Conservation (phyloP, 331 rosid species). For the Arachis monticola region DNA sequence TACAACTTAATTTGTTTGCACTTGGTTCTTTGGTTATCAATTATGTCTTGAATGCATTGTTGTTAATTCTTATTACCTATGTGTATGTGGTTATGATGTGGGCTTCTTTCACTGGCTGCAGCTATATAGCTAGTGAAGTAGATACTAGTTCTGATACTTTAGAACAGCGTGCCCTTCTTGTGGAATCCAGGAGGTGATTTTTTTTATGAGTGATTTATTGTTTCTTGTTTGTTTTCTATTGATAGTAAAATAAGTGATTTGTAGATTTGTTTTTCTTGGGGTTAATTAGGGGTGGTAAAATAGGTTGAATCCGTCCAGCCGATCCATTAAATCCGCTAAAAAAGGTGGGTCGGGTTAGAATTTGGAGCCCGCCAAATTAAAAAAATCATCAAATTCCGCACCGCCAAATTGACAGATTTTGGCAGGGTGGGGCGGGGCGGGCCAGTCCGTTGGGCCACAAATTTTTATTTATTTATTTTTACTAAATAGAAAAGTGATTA, state of each 20-base stretch:
- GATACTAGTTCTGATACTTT: slow-evolving; percentile 60
- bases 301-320: too few species aligned
- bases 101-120: slow-evolving; percentile 45
- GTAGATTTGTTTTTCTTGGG: slow-evolving; percentile 3
- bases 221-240: background rate
- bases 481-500: too few species aligned
- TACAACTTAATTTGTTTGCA: slow-evolving; percentile 25
- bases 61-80: slow-evolving; percentile 15
- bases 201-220: background rate
- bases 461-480: too few species aligned
- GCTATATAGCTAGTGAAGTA: slow-evolving; percentile 67
- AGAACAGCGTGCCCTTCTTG: slow-evolving; percentile 82
- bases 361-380: too few species aligned
- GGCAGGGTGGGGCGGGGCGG: too few species aligned
- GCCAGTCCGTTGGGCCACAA: too few species aligned
- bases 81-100: slow-evolving; percentile 19
- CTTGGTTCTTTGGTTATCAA: slow-evolving; percentile 23
- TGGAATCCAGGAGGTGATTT: slow-evolving; percentile 86
- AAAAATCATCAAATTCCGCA: too few species aligned
- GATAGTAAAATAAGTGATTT: background rate
- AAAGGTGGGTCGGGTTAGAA: too few species aligned
- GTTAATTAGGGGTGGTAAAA: too few species aligned
- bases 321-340: too few species aligned
- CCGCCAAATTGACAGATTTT: too few species aligned
- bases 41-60: slow-evolving; percentile 27